Base-by-base conservation (phyloP, 2,329 filamentous ascomycete species). In the Colletotrichum musae region DNA sequence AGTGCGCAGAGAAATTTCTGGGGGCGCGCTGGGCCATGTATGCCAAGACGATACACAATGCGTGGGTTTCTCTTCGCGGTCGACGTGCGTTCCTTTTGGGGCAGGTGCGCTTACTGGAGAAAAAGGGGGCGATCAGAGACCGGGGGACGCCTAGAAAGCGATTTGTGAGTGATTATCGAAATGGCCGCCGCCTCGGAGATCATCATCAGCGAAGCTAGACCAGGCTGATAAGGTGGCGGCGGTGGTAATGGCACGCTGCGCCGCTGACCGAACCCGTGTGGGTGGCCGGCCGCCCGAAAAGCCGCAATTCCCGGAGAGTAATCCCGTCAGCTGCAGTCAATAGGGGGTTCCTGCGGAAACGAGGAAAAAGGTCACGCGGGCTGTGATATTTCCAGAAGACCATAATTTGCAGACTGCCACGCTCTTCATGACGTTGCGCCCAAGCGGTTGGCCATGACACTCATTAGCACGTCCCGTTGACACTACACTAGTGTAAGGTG, bases 121-220 rank as follows among this genome's bases (percentile, higher is more conserved):
- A 60, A 48, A 32, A 32, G 65, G 32, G 36, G 41, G 47, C 16
- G n/a, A 32, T 13, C 15, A 21, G 18, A 50, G 21, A 41, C 51
- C 12, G 9, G 48, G 50, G 54, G 21, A 24, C 18, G 7, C 9
- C 16, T 12, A 28, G 3, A 28, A 60, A 39, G 18, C 50, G 62
- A 66, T 41, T 43, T 47, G 24, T 52, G 50, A 69, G 62, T 28
- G 56, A 66, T 60, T 45, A 48, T 57, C 56, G 13, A 39, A 48
- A 43, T 47, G 62, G 15, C 45, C 45, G 50, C 45, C 32, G 10
- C 4, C 4, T 41, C 26, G 56, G 41, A 57, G 66, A 66, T 66
- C 56, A 13, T 60, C 43, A 69, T 66, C 66, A 66, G 61, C 56
- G 26, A 28, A 60, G 56, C 61, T 26, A 65, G 61, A 69, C 61